phyloP scores from a whole-genome alignment of 108 stramenopile genomes.

The Cyclotella cryptica region DNA sequence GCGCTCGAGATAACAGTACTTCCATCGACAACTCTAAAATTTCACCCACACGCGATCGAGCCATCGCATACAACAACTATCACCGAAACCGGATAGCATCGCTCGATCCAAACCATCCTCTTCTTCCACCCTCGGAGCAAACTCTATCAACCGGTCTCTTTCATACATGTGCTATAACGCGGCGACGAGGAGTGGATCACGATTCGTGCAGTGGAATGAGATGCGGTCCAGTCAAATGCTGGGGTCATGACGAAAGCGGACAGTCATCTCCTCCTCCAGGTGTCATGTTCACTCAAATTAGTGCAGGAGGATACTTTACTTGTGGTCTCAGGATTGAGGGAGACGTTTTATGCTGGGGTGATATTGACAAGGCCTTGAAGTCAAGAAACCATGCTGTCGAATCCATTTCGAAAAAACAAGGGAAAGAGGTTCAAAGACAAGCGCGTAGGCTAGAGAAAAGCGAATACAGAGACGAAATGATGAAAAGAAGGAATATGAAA shows the following conservation, averaged over 20 bases:
- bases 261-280: constrained; percentile 39
- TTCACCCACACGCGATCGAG: not conserved
- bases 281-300: constrained; percentile 36
- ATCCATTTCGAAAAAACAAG: constrained; percentile 2
- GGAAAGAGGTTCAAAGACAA: not conserved
- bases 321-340: constrained; percentile 36
- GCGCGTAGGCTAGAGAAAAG: constrained; percentile 19
- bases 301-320: constrained; percentile 35
- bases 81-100: not conserved
- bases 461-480: constrained; percentile 7
- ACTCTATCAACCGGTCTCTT: constrained; percentile 33
- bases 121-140: not conserved
- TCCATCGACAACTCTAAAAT: not conserved
- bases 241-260: constrained; percentile 33
- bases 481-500: not conserved
- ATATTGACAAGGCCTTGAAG: constrained; percentile 31
- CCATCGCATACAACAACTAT: not conserved
- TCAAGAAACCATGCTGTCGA: not conserved
- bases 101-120: constrained; percentile 4
- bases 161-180: constrained; percentile 41
- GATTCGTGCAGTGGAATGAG: constrained; percentile 18
- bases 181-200: constrained; percentile 20
- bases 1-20: too few relatives aligned
- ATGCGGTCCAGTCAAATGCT: constrained; percentile 45
- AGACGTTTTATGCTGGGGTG: constrained; percentile 37